Percentiles rank a stretch among this genome's conserved stretches.
Conservation (phyloP, 1,284 basidiomycete species). For the Melampsora larici-populina region DNA sequence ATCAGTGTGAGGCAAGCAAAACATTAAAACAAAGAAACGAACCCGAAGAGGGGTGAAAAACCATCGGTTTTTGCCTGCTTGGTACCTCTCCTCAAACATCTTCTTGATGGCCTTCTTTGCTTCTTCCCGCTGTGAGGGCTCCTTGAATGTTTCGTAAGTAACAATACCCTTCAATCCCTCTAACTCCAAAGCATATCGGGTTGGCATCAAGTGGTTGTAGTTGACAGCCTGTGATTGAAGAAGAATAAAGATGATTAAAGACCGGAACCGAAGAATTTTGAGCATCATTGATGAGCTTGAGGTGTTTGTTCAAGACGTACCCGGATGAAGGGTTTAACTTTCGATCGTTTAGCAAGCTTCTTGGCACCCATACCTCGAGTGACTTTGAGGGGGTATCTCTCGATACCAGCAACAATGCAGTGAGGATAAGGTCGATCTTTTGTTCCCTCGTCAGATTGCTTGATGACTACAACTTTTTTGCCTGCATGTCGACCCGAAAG, state of each 20-base stretch:
- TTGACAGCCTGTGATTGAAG: constrained; percentile 67
- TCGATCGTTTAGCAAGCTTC: constrained; percentile 81
- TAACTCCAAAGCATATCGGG: constrained; percentile 90
- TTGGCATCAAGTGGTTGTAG: constrained; percentile 96
- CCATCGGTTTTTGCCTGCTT: constrained; percentile 88
- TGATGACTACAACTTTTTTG: constrained; percentile 86
- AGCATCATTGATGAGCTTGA: background rate
- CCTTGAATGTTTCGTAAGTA: constrained; percentile 83
- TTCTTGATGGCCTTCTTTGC: constrained; percentile 95
- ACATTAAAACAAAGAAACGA: constrained; percentile 52
- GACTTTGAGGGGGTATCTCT: constrained; percentile 93
- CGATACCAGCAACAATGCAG: constrained; percentile 91
- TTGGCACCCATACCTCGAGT: constrained; percentile 94
- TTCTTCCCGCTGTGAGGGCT: constrained; percentile 84
- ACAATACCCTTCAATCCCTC: constrained; percentile 84
- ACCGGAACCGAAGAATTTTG: background rate
- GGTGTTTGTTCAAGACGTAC: constrained; percentile 59
- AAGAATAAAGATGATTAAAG: background rate
- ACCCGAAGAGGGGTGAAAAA: constrained; percentile 79
- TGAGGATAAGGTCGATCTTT: constrained; percentile 90
- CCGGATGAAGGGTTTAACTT: constrained; percentile 98
- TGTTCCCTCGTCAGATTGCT: constrained; percentile 79
- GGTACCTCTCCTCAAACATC: constrained; percentile 86
- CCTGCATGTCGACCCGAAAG: constrained; percentile 94
- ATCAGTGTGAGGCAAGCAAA: background rate